Percentiles rank a stretch among this genome's conserved stretches.
Evolutionary conservation across 1,284 basidiomycete species (phyloP).

Genomic region (Wallemia ichthyophaga): DNA sequence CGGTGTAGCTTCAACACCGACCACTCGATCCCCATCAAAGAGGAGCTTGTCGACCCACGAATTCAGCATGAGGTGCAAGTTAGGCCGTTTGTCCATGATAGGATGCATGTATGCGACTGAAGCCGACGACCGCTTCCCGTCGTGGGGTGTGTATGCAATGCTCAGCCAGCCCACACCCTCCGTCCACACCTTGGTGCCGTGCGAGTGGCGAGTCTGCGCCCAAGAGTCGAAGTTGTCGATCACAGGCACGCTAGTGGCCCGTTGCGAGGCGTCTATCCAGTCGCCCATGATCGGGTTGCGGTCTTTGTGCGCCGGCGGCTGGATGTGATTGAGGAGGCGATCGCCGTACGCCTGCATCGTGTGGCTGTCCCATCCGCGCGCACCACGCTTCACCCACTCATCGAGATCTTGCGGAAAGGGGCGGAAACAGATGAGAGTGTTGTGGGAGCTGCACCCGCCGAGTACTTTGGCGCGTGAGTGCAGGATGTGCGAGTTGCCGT

Average conservation of each 20-base stretch:
- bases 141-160: slow-evolving; percentile 15
- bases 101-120: slow-evolving; percentile 15
- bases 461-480: slow-evolving; percentile 14
- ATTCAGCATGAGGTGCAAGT: slow-evolving; percentile 15
- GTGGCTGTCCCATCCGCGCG: slow-evolving; percentile 11
- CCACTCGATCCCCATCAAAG: neutral
- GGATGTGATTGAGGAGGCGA: slow-evolving; percentile 14
- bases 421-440: slow-evolving; percentile 16
- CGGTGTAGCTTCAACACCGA: slow-evolving; percentile 1
- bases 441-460: slow-evolving; percentile 16
- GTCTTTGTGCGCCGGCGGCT: slow-evolving; percentile 14
- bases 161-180: slow-evolving; percentile 14
- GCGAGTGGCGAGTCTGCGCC: slow-evolving; percentile 9
- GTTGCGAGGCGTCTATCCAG: slow-evolving; percentile 12
- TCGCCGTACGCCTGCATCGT: slow-evolving; percentile 14
- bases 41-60: slow-evolving; percentile 12
- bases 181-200: slow-evolving; percentile 6
- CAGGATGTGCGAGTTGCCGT: slow-evolving; percentile 16
- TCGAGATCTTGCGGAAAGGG: slow-evolving; percentile 16
- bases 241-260: slow-evolving; percentile 12
- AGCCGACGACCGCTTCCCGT: slow-evolving; percentile 12
- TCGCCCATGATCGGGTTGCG: slow-evolving; percentile 14
- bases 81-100: slow-evolving; percentile 13
- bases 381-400: slow-evolving; percentile 13
- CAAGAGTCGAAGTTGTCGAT: slow-evolving; percentile 8